Percentiles rank a stretch among this genome's conserved stretches.
phyloP scores from a whole-genome alignment of 352 stramenopile genomes.

The Globisporangium apiculatum region DNA sequence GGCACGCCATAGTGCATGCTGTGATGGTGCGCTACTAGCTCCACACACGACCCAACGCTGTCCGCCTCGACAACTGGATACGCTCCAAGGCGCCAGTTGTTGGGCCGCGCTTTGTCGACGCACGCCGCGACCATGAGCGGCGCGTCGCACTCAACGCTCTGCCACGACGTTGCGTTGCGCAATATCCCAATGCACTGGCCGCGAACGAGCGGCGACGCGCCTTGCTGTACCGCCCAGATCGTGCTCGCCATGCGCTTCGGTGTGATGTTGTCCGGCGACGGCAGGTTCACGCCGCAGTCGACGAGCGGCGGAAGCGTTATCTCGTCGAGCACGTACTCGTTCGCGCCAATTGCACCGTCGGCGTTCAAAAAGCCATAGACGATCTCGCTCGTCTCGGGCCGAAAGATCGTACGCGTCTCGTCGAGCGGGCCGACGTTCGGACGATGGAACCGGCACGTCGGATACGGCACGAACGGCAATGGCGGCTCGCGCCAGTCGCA shows the following conservation, averaged over 20 bases:
- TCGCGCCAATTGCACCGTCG: slow-evolving; percentile 56
- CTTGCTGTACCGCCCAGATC: slow-evolving; percentile 45
- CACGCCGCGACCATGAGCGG: slow-evolving; percentile 35
- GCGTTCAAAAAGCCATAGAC: slow-evolving; percentile 80
- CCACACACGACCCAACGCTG: slow-evolving; percentile 17
- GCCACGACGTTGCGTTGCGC: slow-evolving; percentile 24
- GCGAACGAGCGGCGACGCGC: slow-evolving; percentile 20
- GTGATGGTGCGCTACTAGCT: neutral
- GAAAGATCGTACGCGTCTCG: slow-evolving; percentile 57
- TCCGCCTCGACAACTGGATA: slow-evolving; percentile 24
- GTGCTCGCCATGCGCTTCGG: slow-evolving; percentile 74
- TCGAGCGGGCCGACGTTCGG: slow-evolving; percentile 32
- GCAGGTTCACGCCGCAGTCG: slow-evolving; percentile 69
- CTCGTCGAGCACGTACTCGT: slow-evolving; percentile 66
- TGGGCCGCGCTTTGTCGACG: slow-evolving; percentile 20
- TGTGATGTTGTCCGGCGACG: slow-evolving; percentile 79
- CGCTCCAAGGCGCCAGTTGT: slow-evolving; percentile 30
- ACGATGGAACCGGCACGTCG: slow-evolving; percentile 45
- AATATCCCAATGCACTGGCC: slow-evolving; percentile 29
- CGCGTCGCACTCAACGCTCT: slow-evolving; percentile 49
- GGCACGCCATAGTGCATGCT: slow-evolving; percentile 30
- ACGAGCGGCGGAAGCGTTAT: slow-evolving; percentile 49
- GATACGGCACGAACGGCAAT: slow-evolving; percentile 54
- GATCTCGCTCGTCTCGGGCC: slow-evolving; percentile 80
- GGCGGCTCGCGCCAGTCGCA: slow-evolving; percentile 74